A percentile compares a stretch with the other conserved stretches of the same genome.
Evolutionary conservation across 345 rosid species (phyloP).

Genomic region (Hypericum androsaemum): DNA sequence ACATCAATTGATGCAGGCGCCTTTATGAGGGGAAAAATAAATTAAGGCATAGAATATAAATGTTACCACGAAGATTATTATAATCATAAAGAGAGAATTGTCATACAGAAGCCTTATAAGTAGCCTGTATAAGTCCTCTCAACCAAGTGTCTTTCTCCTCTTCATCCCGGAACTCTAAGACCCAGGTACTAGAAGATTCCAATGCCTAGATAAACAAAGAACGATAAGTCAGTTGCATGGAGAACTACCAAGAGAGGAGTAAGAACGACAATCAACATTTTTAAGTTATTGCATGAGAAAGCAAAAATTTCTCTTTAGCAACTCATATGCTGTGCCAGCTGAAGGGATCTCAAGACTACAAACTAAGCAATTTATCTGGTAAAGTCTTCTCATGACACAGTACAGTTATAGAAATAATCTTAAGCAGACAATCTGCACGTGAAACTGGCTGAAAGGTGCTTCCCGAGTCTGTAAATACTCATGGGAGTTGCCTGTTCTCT

Average conservation of each 20-base stretch:
- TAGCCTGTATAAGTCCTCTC: conserved; percentile 79
- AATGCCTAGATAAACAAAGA: conserved; percentile 47
- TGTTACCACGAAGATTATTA: conserved; percentile 13
- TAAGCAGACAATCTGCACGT: no score
- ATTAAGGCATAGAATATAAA: conserved; percentile 11
- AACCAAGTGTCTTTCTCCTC: conserved; percentile 76
- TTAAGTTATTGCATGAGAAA: neutral
- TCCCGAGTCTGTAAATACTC: no score
- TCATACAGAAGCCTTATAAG: conserved; percentile 90
- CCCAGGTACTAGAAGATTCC: conserved; percentile 91
- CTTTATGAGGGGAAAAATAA: conserved; percentile 25
- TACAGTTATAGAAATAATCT: no score
- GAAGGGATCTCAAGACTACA: no score
- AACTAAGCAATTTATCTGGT: no score
- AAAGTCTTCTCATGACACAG: no score
- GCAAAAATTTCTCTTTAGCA: neutral
- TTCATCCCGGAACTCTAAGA: conserved; percentile 61
- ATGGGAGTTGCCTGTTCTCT: no score
- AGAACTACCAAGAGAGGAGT: neutral
- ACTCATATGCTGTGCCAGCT: neutral
- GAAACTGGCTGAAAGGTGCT: no score
- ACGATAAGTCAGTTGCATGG: neutral
- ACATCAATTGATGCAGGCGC: conserved; percentile 61
- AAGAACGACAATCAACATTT: neutral
- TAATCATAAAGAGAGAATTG: conserved; percentile 4